These are phyloP conservation scores for Pleurotus sapidus DNA, from an alignment of 768 basidiomycete genomes.

Conservation along the genomic window DNA sequence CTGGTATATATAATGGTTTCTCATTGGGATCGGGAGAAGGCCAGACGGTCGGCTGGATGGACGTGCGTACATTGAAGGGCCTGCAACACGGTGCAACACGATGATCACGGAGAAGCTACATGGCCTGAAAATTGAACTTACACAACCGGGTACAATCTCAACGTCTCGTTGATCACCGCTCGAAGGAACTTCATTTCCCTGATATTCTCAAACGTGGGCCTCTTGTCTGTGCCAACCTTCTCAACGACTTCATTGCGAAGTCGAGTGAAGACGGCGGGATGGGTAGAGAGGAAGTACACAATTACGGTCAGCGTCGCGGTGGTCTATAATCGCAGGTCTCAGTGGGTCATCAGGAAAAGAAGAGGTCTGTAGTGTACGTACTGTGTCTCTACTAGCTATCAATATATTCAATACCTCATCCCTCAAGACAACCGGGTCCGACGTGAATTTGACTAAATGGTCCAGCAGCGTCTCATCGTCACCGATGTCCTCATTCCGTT, in stretches of 20 bases:
- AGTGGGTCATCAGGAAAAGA: constrained; percentile 19
- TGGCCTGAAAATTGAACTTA: constrained; percentile 17
- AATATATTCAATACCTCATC: constrained; percentile 53
- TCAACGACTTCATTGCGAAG: constrained; percentile 51
- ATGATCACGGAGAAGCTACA: neutral
- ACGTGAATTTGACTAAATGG: constrained; percentile 40
- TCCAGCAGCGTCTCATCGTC: constrained; percentile 39
- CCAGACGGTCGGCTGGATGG: constrained; percentile 27
- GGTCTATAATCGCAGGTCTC: constrained; percentile 25
- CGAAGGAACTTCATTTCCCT: constrained; percentile 56
- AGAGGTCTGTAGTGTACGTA: constrained; percentile 31
- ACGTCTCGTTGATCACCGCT: constrained; percentile 56
- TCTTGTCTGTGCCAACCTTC: constrained; percentile 36
- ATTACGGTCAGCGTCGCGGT: constrained; percentile 51
- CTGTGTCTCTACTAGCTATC: constrained; percentile 59
- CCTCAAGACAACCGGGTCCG: constrained; percentile 36
- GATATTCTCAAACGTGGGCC: constrained; percentile 54
- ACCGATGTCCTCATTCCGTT: constrained; percentile 12
- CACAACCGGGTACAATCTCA: constrained; percentile 54
- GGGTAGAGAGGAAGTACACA: constrained; percentile 50
- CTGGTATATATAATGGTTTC: constrained; percentile 34
- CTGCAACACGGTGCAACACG: constrained; percentile 14
- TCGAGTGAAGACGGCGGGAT: constrained; percentile 41
- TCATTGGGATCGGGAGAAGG: constrained; percentile 23
- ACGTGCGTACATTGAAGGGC: constrained; percentile 30